These are phyloP conservation scores for Barnettozyma botsteinii DNA, from an alignment of 805 yeast species.

Conservation along the genomic window DNA sequence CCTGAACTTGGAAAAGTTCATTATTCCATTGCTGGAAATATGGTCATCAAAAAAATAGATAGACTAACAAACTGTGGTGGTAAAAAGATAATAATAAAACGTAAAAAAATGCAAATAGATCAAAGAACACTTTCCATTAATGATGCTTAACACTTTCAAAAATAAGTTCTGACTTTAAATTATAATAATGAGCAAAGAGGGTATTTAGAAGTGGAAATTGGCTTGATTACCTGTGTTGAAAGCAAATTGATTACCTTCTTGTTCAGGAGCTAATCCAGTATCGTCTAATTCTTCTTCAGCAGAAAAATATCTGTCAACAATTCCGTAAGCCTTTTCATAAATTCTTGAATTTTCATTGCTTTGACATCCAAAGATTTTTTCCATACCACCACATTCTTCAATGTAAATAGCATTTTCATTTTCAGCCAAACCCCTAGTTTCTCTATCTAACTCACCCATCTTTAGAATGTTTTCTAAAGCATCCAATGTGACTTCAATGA, in stretches of 20 bases:
- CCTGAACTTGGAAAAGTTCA: too few species aligned
- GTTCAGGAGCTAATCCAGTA: constrained; percentile 72
- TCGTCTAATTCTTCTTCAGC: constrained; percentile 72
- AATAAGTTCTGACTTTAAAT: too few species aligned
- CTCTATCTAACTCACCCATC: constrained; percentile 91
- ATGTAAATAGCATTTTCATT: constrained; percentile 88
- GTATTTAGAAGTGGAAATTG: constrained; percentile 20
- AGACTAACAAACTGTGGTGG: too few species aligned
- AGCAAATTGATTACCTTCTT: constrained; percentile 79
- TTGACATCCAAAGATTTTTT: constrained; percentile 91
- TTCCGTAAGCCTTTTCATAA: constrained; percentile 82
- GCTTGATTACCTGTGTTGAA: constrained; percentile 67
- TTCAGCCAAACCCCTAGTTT: constrained; percentile 56
- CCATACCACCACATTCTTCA: constrained; percentile 98
- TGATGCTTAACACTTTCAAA: too few species aligned
- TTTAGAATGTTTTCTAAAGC: constrained; percentile 90
- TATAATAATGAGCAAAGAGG: too few species aligned
- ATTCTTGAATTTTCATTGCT: constrained; percentile 86
- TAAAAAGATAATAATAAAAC: not conserved
- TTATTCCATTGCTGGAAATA: too few species aligned
- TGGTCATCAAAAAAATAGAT: not conserved
- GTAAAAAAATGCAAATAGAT: not conserved
- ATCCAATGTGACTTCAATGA: constrained; percentile 91
- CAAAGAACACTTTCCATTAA: not conserved
- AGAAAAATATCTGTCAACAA: constrained; percentile 86